A percentile compares a stretch with the other conserved stretches of the same genome.
Conservation (phyloP, 257 asterid genomes). For the Leonotis leonurus region DNA sequence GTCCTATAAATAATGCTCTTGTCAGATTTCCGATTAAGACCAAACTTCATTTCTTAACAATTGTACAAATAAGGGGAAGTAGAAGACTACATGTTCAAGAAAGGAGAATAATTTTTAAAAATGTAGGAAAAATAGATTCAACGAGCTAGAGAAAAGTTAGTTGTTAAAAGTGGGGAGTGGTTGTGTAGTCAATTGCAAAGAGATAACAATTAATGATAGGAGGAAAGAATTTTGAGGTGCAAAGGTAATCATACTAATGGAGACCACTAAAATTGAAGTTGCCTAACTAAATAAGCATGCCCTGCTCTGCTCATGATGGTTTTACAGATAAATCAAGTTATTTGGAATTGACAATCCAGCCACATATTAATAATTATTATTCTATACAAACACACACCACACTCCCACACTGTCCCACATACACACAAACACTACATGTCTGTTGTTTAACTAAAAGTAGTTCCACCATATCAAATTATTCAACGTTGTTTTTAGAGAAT, state of each 20-base stretch:
- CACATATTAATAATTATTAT: neutral
- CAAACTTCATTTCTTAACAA: neutral
- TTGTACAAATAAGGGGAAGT: constrained; percentile 1
- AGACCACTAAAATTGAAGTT: constrained; percentile 22
- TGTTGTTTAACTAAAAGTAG: neutral
- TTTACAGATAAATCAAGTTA: constrained; percentile 18
- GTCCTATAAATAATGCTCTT: neutral
- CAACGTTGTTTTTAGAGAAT: neutral
- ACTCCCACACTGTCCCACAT: neutral
- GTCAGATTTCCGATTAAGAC: constrained; percentile 1
- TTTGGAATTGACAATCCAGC: constrained; percentile 25
- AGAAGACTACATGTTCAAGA: neutral
- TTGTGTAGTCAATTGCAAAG: constrained; percentile 20
- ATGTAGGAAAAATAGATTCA: neutral
- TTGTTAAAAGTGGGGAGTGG: constrained; percentile 21
- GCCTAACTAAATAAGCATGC: constrained; percentile 34
- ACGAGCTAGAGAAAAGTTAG: constrained; percentile 15
- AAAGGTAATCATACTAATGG: constrained; percentile 20
- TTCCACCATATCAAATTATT: neutral
- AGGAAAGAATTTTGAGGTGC: constrained; percentile 13
- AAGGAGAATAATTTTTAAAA: neutral
- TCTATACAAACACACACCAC: neutral
- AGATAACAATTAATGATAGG: constrained; percentile 22
- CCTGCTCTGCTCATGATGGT: constrained; percentile 21
- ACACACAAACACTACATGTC: neutral